Evolutionary conservation across 148 eudicot genomes (phyloP).

Genomic region (Fagopyrum tataricum): DNA sequence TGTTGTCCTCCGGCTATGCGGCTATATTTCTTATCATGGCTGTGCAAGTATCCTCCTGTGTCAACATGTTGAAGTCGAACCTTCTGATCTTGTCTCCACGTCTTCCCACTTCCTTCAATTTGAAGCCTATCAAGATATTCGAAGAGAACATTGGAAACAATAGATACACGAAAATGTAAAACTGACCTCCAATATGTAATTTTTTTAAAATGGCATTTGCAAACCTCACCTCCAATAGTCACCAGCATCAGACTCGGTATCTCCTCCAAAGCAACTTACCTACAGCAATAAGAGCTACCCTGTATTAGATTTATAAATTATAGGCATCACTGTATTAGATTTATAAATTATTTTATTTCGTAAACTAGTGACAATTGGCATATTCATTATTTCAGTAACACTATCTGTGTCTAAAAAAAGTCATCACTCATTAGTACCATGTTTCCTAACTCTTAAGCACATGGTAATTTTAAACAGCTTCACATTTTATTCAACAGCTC

Average conservation of each 20-base stretch:
- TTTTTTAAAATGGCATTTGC: neutral
- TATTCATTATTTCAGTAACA: neutral
- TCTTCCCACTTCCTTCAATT: constrained; percentile 53
- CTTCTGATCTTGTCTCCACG: constrained; percentile 69
- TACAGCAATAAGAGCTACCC: constrained; percentile 12
- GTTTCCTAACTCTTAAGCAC: neutral
- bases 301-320: too few relatives aligned
- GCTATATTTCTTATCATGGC: constrained; percentile 62
- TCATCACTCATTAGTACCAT: neutral
- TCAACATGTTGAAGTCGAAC: constrained; percentile 59
- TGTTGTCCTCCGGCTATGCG: constrained; percentile 72
- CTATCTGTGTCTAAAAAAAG: neutral
- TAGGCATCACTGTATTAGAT: neutral
- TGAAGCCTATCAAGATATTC: constrained; percentile 34
- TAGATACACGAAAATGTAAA: neutral
- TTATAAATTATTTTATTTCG: neutral
- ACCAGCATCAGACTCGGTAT: constrained; percentile 51
- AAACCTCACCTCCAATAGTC: constrained; percentile 64
- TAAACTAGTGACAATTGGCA: neutral
- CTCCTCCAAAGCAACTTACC: constrained; percentile 80
- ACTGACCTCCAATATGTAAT: neutral
- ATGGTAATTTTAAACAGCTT: neutral
- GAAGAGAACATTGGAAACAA: neutral
- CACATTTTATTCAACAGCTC: neutral
- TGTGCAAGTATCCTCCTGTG: constrained; percentile 63